Conservation (phyloP, 345 rosid species). For the Pistacia atlantica region DNA sequence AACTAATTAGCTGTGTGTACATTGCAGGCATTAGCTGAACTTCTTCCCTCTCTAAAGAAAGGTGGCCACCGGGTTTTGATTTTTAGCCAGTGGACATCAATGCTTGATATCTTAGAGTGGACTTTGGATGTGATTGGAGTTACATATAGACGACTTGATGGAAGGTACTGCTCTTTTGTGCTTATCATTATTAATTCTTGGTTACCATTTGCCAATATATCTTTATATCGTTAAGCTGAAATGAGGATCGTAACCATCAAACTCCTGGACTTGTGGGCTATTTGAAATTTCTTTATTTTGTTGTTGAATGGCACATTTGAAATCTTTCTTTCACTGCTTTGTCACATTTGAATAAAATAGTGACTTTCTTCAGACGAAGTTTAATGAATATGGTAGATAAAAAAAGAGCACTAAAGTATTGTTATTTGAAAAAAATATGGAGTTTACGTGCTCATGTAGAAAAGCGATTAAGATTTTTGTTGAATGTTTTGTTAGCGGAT, state of each 20-base stretch:
- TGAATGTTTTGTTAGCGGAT: not conserved
- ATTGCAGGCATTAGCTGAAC: conserved; percentile 73
- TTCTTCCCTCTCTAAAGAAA: conserved; percentile 70
- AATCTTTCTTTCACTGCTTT: not conserved
- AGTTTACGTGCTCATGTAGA: not conserved
- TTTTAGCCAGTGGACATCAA: conserved; percentile 99
- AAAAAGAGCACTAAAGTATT: not conserved
- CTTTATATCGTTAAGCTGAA: not conserved
- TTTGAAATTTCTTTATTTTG: not conserved
- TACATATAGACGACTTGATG: conserved; percentile 91
- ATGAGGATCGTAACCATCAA: not conserved
- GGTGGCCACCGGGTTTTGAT: conserved; percentile 83
- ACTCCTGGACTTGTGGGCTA: not conserved
- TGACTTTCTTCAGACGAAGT: not conserved
- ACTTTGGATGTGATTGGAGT: conserved; percentile 83
- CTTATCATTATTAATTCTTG: not conserved
- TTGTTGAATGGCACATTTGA: not conserved
- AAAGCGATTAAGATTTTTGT: not conserved
- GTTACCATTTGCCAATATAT: not conserved
- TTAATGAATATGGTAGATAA: not conserved
- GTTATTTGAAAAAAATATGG: not conserved
- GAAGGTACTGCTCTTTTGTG: conserved; percentile 51
- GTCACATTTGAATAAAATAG: not conserved
- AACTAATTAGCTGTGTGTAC: not conserved
- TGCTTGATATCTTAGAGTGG: conserved; percentile 98